Evolutionary conservation across 257 asterid species (phyloP), one percentile per base, ranked within the genome.

Genomic region (Forsythia viridissima): DNA sequence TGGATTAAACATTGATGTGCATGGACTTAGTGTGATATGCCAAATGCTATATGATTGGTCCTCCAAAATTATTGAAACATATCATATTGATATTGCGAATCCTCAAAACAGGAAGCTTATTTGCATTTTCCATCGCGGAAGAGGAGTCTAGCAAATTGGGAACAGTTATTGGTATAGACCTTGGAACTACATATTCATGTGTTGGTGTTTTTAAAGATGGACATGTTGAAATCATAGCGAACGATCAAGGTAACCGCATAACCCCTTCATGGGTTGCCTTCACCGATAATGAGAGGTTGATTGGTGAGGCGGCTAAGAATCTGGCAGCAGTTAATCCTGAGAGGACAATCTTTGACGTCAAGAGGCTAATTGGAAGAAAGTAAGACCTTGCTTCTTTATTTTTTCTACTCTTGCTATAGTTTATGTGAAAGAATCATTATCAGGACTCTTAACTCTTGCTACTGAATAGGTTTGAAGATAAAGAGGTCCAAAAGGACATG

Each of bases 261-360:
- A 92, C 94, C 73, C 97, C 97, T 18, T 92, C 96, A 0, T 90
- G 96, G 97, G 97, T 90, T 42, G 93, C 80, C 38, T 92, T 92
- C 89, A 89, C 96, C 20, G 91, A 90, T 38, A 52, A 55, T 8
- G 96, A 92, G 83, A 86, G 97, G 83, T 83, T 92, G 90, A 90
- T 92, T 52, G 97, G 95, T 38, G 95, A 92, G 84, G 96, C 96
- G 76, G 96, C 92, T 3, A 92, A 92, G 89, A 92, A 90, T 83
- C 94, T 81, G 71, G 96, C 96, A 61, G 89, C 94, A 71, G 82
- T 82, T 37, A 92, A 92, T 79, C 85, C 96, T 0, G 96, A 92
- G 81, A 89, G 97, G 88, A 92, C 97, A 0, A 6, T 92, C 87
- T 92, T 88, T 41, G 97, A 91, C 70, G 96, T 88, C 84, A 92